Evolutionary conservation across 495 filamentous ascomycete genomes (phyloP), one percentile per base, ranked within the genome.

Genomic region (Hyaloscypha bicolor): DNA sequence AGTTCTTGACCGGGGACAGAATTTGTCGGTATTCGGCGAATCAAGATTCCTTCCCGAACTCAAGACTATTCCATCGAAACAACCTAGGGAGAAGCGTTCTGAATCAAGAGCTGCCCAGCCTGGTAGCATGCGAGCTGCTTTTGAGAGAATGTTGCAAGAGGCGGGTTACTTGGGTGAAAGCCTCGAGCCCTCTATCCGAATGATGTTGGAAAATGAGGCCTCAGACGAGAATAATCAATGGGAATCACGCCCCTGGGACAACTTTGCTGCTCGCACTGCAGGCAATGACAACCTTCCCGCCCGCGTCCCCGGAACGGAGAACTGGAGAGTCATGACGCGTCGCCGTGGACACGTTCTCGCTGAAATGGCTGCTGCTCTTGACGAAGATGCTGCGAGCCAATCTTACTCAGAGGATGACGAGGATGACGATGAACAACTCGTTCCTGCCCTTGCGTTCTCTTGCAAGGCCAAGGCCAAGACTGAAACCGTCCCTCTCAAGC

Each of bases 401-500:
- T 42, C 33, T 21, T 42, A 14, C 3, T 67, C 64, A 5, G 60
- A 59, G 19, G 65, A 57, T 4, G 60, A 63, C 5, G 65, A 66
- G 6, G 60, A 63, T 9, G 30, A 12, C 45, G 25, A 33, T 19
- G 37, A 2, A 8, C 62, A 25, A 31, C 12, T n/a, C 19, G 19
- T 14, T 9, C 42, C 33, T 30, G 37, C 25, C 9, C 22, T 30
- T 4, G 42, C 25, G 16, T 8, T 48, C 25, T 45, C 63, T 2
- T 55, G 21, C 39, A 48, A 21, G 35, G 9, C 37, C 11, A 69
- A 62, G 11, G 37, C 9, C 25, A 66, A 69, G 55, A 2, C 21
- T 48, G 66, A 66, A 2, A 32, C 29, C 9, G 33, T 35, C 60
- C 22, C 61, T 8, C 58, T 84, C 21, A 76, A 78, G 33, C 84